Percentiles rank a stretch among this genome's conserved stretches.
phyloP scores from a whole-genome alignment of 768 basidiomycete genomes.

The Albatrellus ellisii region DNA sequence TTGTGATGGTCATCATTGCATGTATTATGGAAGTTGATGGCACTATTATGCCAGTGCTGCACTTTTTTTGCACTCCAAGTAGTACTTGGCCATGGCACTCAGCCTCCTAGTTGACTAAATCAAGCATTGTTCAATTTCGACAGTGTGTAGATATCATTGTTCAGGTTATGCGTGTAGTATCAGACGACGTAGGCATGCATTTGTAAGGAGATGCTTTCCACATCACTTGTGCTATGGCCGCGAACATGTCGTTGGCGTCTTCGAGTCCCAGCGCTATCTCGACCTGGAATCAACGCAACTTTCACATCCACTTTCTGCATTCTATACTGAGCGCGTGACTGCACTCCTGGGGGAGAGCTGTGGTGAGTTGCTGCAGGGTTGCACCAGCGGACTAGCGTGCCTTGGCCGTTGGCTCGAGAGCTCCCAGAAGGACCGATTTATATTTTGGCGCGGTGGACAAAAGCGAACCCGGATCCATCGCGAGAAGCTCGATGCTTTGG shows the following conservation, averaged over 20 bases:
- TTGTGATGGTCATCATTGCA: too few relatives aligned
- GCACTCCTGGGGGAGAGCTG: constrained; percentile 39
- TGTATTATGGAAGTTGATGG: too few relatives aligned
- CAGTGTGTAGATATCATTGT: too few relatives aligned
- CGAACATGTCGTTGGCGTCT: constrained; percentile 56
- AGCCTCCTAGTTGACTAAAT: too few relatives aligned
- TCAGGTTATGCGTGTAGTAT: too few relatives aligned
- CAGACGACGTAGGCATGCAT: too few relatives aligned
- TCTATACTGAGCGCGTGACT: constrained; percentile 29
- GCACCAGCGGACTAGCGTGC: constrained; percentile 26
- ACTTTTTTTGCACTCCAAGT: too few relatives aligned
- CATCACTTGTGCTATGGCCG: too few relatives aligned
- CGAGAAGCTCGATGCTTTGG: constrained; percentile 25
- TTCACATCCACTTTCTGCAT: constrained; percentile 32
- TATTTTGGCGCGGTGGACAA: constrained; percentile 23
- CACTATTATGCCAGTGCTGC: too few relatives aligned
- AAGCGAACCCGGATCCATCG: constrained; percentile 20
- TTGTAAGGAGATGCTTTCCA: too few relatives aligned
- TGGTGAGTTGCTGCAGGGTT: constrained; percentile 34
- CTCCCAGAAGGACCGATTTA: constrained; percentile 23
- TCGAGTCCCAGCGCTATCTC: constrained; percentile 59
- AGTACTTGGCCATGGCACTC: too few relatives aligned
- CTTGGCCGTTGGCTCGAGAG: constrained; percentile 38
- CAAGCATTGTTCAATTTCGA: too few relatives aligned
- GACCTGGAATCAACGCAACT: constrained; percentile 48